These are phyloP conservation scores for Diplodia seriata DNA, from an alignment of 2,329 filamentous ascomycete species.

Conservation along the genomic window DNA sequence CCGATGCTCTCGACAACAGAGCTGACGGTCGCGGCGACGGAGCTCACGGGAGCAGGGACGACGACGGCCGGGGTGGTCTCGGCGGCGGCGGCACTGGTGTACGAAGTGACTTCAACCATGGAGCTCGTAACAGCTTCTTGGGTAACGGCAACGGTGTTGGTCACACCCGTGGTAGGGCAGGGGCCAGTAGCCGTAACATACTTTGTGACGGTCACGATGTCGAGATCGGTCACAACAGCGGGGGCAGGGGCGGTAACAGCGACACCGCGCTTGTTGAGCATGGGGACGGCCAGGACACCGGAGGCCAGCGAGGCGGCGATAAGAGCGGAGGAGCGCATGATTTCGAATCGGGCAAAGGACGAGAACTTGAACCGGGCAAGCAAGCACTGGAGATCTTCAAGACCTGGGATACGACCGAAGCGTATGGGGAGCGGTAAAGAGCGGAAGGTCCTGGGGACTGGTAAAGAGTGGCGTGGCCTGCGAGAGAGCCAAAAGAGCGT, in stretches of 20 bases:
- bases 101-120: conserved; percentile 10
- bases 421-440: conserved; percentile 16
- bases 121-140: conserved; percentile 16
- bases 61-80: conserved; percentile 9
- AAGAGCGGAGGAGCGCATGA: conserved; percentile 32
- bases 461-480: conserved; percentile 25
- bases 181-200: conserved; percentile 26
- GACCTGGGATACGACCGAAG: conserved; percentile 28
- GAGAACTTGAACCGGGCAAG: conserved; percentile 20
- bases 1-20: conserved; percentile 1
- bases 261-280: conserved; percentile 27
- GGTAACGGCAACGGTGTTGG: conserved; percentile 13
- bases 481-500: conserved; percentile 30
- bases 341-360: conserved; percentile 14
- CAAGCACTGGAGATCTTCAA: conserved; percentile 23
- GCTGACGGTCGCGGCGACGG: not conserved
- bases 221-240: conserved; percentile 22
- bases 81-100: not conserved
- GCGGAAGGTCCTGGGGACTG: conserved; percentile 19
- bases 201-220: conserved; percentile 32
- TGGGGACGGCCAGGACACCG: conserved; percentile 33
- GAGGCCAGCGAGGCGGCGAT: conserved; percentile 30
- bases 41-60: not conserved
- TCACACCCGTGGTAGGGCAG: conserved; percentile 9
- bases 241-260: conserved; percentile 6